Conservation (phyloP, 2,329 filamentous ascomycete genomes). For the Aspergillus hortae region DNA sequence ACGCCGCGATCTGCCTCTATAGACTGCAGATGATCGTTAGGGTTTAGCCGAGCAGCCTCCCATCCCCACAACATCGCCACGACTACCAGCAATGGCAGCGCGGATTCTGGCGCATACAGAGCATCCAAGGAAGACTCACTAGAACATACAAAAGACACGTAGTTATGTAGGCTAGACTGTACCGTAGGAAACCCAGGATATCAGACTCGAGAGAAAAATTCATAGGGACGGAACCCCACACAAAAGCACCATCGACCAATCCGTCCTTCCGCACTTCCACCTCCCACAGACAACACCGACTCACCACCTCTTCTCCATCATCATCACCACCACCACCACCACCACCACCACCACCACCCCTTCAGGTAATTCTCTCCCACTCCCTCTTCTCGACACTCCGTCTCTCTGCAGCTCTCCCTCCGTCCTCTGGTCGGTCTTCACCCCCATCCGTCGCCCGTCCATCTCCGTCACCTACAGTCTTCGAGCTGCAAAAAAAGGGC, state of each 20-base stretch:
- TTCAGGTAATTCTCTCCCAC: too few species aligned
- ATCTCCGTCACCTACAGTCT: neutral
- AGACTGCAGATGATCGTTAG: slow-evolving; percentile 19
- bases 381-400: too few species aligned
- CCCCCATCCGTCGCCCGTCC: neutral
- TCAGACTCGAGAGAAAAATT: neutral
- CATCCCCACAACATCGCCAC: slow-evolving; percentile 12
- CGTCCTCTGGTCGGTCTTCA: neutral
- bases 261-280: slow-evolving; percentile 1
- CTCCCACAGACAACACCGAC: neutral
- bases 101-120: too few species aligned
- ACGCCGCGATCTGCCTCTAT: neutral
- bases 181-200: neutral
- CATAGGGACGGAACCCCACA: neutral
- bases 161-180: too few species aligned
- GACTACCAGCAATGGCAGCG: neutral
- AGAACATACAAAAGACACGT: neutral
- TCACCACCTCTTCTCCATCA: neutral
- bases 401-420: neutral
- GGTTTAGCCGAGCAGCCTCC: slow-evolving; percentile 39
- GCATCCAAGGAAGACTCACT: neutral
- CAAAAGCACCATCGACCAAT: slow-evolving; percentile 1
- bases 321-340: neutral
- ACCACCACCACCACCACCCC: neutral
- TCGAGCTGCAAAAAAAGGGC: slow-evolving; percentile 1